These are phyloP conservation scores for Zasmidium cellare DNA, from an alignment of 2,329 filamentous ascomycete genomes.

Conservation along the genomic window DNA sequence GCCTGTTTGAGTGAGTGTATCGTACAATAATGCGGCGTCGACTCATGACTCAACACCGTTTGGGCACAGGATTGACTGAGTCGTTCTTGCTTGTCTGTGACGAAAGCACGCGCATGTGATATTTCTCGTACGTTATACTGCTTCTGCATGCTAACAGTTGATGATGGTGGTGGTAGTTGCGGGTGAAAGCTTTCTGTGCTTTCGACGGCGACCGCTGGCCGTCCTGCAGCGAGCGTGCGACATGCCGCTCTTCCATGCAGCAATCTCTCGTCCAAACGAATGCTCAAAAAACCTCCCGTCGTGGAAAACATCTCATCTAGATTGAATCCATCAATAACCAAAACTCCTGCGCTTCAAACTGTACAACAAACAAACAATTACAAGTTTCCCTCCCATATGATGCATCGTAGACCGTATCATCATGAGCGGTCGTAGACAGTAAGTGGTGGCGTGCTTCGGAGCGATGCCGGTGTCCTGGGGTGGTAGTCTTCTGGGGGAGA, in stretches of 20 bases:
- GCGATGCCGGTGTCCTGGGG: conserved; percentile 67
- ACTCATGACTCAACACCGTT: background rate
- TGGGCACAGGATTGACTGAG: background rate
- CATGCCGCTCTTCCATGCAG: background rate
- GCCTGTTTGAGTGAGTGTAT: background rate
- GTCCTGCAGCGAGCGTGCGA: background rate
- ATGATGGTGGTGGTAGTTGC: background rate
- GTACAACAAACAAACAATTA: conserved; percentile 1
- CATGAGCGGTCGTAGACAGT: conserved; percentile 18
- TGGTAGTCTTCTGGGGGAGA: conserved; percentile 43
- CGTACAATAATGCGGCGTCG: background rate
- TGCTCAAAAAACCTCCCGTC: background rate
- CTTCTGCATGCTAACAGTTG: background rate
- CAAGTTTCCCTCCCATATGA: background rate
- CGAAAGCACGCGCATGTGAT: background rate
- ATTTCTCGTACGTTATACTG: background rate
- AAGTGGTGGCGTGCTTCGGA: conserved; percentile 66
- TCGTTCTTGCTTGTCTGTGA: background rate
- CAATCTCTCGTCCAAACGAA: background rate
- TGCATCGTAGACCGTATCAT: background rate
- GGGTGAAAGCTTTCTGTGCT: background rate
- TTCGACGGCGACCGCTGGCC: background rate
- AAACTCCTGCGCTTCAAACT: conserved; percentile 9
- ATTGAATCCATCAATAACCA: background rate
- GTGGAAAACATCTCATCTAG: background rate